Conservation (phyloP, 1,139 yeast species). For the Pichia sp. region DNA sequence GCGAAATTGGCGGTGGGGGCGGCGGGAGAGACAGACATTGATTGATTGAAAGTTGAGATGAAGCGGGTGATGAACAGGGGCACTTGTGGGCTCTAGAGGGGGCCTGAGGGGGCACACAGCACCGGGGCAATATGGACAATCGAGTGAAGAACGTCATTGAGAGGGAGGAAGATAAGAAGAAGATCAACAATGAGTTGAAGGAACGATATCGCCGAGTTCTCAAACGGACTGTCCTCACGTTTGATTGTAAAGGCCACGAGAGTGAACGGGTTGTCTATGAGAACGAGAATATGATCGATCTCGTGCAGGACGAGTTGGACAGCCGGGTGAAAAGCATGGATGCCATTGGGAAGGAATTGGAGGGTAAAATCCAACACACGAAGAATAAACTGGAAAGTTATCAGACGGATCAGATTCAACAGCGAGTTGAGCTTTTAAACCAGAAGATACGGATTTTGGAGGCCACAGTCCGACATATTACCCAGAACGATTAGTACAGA, state of each 20-base stretch:
- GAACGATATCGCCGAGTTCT: conserved; percentile 14
- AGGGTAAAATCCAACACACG: conserved; percentile 5
- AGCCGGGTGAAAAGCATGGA: conserved; percentile 4
- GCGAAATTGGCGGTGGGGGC: too few species aligned
- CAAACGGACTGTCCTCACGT: conserved; percentile 3
- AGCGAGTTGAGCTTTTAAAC: conserved; percentile 43
- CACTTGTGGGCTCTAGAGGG: too few species aligned
- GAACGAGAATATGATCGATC: conserved; percentile 15
- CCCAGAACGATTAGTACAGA: not conserved
- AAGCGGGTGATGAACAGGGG: too few species aligned
- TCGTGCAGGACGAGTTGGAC: conserved; percentile 10
- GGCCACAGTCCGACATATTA: conserved; percentile 10
- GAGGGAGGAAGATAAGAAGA: conserved; percentile 9
- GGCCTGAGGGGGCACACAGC: too few species aligned
- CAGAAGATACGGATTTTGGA: conserved; percentile 48
- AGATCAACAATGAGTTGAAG: conserved; percentile 5
- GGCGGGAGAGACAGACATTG: too few species aligned
- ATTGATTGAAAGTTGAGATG: too few species aligned
- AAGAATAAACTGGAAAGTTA: conserved; percentile 19
- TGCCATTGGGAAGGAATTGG: conserved; percentile 6
- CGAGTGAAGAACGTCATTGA: conserved; percentile 9
- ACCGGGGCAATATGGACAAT: too few species aligned
- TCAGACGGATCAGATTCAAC: conserved; percentile 30
- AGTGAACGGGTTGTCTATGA: conserved; percentile 15
- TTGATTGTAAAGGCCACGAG: conserved; percentile 14